Evolutionary conservation across 2,329 filamentous ascomycete species (phyloP), one percentile per base, ranked within the genome.

Genomic region (Nothophaeocryptopus gaeumannii): DNA sequence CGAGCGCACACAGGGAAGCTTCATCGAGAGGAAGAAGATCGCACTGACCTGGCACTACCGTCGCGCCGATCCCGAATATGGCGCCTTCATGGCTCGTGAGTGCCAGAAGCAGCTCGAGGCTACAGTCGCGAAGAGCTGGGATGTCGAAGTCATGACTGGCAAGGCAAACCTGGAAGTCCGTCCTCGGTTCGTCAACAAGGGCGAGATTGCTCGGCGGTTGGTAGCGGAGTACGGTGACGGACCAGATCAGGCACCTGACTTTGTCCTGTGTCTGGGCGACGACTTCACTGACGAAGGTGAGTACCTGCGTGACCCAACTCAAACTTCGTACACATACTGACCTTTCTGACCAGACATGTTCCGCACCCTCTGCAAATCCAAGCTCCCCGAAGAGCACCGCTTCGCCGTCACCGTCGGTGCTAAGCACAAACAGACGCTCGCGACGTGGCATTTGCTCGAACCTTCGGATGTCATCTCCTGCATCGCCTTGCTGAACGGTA

Each of bases 21-120:
- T 95, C 67, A 90, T 96, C 54, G 93, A 99, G 71, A 83, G 86
- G 53, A 99, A 99, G 73, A 86, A 90, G 56, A 93, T 95, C 57
- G 91, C 93, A 4, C 74, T 97, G 41, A 97, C 93, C 2, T 97
- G 93, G 93, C 93, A 99, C 67, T 99, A 97, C 71, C 88, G 93
- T 35, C 83, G 89, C 26, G 89, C 89, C 1, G 89, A 96, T 64
- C 89, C 89, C 1, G 88, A 95, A 60, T 88, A 88, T 56, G 92
- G 89, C 13, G 72, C 82, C 0, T 87, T 88, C 70, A 87, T 92
- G 73, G 84, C 91, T 5, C 80, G 55, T 10, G 85, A 91, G 67
- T 95, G 89, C 64, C 85, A 90, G 58, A 86, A 86, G 67, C 83
- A 91, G 58, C 80, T 99, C 12, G 86, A 95, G 67, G 75, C 78